Conservation (phyloP, 768 basidiomycete genomes). For the Phanerochaete sordida region DNA sequence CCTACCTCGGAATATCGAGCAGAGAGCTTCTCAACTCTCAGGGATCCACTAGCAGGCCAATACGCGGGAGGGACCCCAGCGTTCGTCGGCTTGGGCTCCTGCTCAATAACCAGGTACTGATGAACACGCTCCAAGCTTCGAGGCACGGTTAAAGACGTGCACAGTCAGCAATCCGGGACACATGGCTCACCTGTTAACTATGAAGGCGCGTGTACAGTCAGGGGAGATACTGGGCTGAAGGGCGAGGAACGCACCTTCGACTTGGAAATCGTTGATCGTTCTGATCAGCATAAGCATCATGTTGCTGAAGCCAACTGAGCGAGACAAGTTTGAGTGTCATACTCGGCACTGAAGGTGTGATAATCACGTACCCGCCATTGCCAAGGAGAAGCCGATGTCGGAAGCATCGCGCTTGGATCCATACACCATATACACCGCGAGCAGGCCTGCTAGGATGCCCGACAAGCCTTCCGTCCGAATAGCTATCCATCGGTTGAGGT, state of each 20-base stretch:
- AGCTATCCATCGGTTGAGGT: constrained; percentile 12
- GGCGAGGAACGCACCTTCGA: constrained; percentile 31
- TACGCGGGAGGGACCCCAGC: constrained; percentile 52
- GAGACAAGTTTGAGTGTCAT: too few species aligned
- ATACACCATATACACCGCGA: constrained; percentile 11
- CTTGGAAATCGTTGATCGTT: constrained; percentile 43
- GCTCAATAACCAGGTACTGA: constrained; percentile 52
- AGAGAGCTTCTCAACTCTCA: constrained; percentile 47
- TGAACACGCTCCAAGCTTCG: constrained; percentile 46
- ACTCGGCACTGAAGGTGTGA: too few species aligned
- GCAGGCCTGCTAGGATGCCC: neutral
- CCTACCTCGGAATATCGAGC: constrained; percentile 43
- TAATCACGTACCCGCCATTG: constrained; percentile 5
- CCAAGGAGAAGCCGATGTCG: constrained; percentile 8
- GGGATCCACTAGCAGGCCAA: constrained; percentile 56
- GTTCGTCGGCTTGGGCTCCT: constrained; percentile 40
- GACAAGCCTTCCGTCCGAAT: constrained; percentile 3
- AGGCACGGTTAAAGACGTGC: neutral
- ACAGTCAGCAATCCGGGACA: constrained; percentile 5
- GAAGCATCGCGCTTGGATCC: constrained; percentile 1
- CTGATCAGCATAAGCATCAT: constrained; percentile 53
- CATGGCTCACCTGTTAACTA: constrained; percentile 8
- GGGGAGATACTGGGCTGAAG: too few species aligned
- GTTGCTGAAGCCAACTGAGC: constrained; percentile 48
- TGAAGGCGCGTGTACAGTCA: too few species aligned